Evolutionary conservation across 805 yeast species (phyloP).

Genomic region (Hanseniaspora pseudoguilliermondii): DNA sequence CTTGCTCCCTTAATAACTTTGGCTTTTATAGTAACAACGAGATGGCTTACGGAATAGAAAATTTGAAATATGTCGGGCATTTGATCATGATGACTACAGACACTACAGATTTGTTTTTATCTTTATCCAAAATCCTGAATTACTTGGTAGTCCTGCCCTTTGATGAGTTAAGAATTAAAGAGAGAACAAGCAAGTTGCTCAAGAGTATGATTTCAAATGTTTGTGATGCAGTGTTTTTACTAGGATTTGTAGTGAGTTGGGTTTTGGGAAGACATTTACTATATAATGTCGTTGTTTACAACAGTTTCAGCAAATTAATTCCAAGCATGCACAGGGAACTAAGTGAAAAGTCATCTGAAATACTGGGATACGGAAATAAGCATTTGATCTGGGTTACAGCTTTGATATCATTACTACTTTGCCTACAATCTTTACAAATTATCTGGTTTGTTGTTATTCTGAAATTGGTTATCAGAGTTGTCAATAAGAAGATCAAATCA

Average conservation of each 20-base stretch:
- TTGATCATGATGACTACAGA: conserved; percentile 72
- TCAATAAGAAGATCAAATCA: conserved; percentile 1
- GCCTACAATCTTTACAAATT: conserved; percentile 8
- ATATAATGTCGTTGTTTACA: conserved; percentile 7
- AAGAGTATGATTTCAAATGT: background rate
- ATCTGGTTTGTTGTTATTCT: conserved; percentile 8
- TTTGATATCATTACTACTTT: background rate
- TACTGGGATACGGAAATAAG: background rate
- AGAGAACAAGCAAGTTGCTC: background rate
- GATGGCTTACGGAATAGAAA: background rate
- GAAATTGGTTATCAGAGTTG: conserved; percentile 5
- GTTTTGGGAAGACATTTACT: conserved; percentile 10
- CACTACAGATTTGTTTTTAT: conserved; percentile 57
- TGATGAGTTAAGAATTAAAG: background rate
- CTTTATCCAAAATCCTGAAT: conserved; percentile 64
- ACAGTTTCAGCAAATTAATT: background rate
- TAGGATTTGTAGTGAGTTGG: conserved; percentile 8
- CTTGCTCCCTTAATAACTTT: conserved; percentile 55
- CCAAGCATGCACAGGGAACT: background rate
- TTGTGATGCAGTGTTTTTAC: conserved; percentile 3
- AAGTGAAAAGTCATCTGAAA: background rate
- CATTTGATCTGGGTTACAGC: conserved; percentile 2
- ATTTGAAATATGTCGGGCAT: conserved; percentile 33
- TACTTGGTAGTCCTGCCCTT: conserved; percentile 41
- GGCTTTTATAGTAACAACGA: conserved; percentile 24